Conservation (phyloP, 2,329 filamentous ascomycete species). For the Verticillium nubilum region DNA sequence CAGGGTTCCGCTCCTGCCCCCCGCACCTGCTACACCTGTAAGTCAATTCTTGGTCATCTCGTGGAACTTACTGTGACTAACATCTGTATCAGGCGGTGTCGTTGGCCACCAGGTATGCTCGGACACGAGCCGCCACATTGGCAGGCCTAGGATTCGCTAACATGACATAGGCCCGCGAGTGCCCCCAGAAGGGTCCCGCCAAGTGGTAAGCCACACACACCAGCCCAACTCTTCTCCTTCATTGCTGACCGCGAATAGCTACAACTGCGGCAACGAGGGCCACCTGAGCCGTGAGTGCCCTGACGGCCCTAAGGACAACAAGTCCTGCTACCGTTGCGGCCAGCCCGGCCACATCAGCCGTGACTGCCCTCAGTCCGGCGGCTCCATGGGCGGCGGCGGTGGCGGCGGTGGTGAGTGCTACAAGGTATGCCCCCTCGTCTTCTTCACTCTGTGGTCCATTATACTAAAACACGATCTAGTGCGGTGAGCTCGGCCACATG, state of each 20-base stretch:
- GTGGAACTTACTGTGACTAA: not conserved
- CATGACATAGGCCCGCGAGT: slow-evolving; percentile 65
- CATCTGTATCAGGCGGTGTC: slow-evolving; percentile 16
- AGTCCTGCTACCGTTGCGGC: slow-evolving; percentile 74
- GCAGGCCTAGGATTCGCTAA: not conserved
- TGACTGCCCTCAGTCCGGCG: slow-evolving; percentile 57
- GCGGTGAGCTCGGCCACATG: slow-evolving; percentile 92
- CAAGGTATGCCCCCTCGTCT: slow-evolving; percentile 52
- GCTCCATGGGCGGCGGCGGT: slow-evolving; percentile 39
- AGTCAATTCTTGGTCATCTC: slow-evolving; percentile 25
- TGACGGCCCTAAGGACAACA: slow-evolving; percentile 79
- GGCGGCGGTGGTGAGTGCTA: slow-evolving; percentile 69
- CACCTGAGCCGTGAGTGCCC: slow-evolving; percentile 72
- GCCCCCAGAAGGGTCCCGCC: slow-evolving; percentile 75
- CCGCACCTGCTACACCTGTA: slow-evolving; percentile 46
- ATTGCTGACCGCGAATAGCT: slow-evolving; percentile 44
- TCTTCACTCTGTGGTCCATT: not conserved
- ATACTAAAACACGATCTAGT: slow-evolving; percentile 39
- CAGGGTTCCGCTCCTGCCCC: slow-evolving; percentile 16
- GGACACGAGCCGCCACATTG: not conserved
- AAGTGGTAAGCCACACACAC: slow-evolving; percentile 61
- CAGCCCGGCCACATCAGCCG: slow-evolving; percentile 86
- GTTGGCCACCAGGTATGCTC: slow-evolving; percentile 17
- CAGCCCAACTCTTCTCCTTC: not conserved
- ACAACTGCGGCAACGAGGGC: slow-evolving; percentile 61